Percentiles rank a stretch among this genome's conserved stretches.
Evolutionary conservation across 305 asterid genomes (phyloP).

Genomic region (Fraxinus nigra): DNA sequence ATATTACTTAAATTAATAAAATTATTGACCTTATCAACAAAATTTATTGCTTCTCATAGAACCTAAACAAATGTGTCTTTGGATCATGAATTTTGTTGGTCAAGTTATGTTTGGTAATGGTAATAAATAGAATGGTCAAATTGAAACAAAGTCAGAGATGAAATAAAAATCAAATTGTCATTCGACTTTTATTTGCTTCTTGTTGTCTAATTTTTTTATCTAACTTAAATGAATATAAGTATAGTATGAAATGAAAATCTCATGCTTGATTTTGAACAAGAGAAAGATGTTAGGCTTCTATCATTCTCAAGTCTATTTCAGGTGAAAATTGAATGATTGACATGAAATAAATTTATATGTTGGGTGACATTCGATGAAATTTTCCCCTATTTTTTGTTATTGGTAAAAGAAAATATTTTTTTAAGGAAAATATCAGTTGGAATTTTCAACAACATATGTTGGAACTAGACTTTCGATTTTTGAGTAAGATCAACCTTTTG

Average conservation of each 20-base stretch:
- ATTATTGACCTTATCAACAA: neutral
- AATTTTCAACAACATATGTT: neutral
- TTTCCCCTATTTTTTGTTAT: neutral
- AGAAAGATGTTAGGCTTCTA: neutral
- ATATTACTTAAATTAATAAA: neutral
- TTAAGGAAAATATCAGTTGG: too few relatives aligned
- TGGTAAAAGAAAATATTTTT: neutral
- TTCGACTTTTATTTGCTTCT: too few relatives aligned
- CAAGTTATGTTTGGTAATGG: neutral
- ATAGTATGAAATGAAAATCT: too few relatives aligned
- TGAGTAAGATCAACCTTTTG: neutral
- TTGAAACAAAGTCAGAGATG: too few relatives aligned
- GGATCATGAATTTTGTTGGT: neutral
- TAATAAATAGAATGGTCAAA: too few relatives aligned
- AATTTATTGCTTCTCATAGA: neutral
- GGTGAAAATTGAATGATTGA: neutral
- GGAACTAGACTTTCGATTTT: neutral
- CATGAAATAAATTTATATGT: too few relatives aligned
- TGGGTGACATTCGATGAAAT: neutral
- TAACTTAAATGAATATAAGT: too few relatives aligned
- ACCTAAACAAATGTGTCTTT: neutral
- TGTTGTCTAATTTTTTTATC: neutral
- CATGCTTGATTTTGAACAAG: neutral
- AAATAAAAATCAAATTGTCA: neutral
- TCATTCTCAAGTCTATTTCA: neutral